A percentile compares a stretch with the other conserved stretches of the same genome.
Evolutionary conservation across 768 basidiomycete genomes (phyloP).

Genomic region (Tulasnella sp.): DNA sequence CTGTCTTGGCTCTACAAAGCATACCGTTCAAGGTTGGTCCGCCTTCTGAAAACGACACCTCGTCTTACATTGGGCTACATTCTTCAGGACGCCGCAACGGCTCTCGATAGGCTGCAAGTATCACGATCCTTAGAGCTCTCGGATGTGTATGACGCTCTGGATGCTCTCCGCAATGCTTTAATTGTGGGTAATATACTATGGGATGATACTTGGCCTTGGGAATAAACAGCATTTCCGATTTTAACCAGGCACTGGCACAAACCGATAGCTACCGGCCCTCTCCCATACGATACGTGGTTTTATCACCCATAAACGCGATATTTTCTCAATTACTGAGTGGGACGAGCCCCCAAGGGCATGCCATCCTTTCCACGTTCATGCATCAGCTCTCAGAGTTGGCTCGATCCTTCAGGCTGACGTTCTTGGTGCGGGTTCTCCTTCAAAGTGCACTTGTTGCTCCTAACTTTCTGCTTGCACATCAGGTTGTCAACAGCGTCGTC

Average conservation of each 20-base stretch:
- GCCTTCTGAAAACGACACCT: neutral
- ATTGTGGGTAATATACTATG: neutral
- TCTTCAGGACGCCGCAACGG: neutral
- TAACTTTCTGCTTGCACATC: neutral
- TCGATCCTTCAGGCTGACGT: conserved; percentile 2
- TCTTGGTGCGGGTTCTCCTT: conserved; percentile 10
- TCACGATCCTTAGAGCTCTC: conserved; percentile 3
- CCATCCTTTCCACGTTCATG: conserved; percentile 25
- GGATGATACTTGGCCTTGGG: neutral
- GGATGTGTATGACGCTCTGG: conserved; percentile 14
- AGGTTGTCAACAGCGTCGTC: conserved; percentile 23
- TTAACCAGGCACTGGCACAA: neutral
- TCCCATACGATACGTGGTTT: conserved; percentile 18
- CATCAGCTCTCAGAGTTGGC: conserved; percentile 18
- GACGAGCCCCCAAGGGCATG: conserved; percentile 22
- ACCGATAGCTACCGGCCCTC: neutral
- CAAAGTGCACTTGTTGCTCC: neutral
- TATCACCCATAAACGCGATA: conserved; percentile 20
- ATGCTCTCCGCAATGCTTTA: neutral
- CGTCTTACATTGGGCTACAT: neutral
- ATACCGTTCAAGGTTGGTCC: neutral
- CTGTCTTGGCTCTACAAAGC: neutral
- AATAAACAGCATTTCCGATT: neutral
- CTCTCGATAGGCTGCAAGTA: conserved; percentile 20
- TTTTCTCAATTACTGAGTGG: conserved; percentile 8